Percentiles rank a stretch among this genome's conserved stretches.
Conservation (phyloP, 73 alveolate species). For the Tetrahymena elliotti region DNA sequence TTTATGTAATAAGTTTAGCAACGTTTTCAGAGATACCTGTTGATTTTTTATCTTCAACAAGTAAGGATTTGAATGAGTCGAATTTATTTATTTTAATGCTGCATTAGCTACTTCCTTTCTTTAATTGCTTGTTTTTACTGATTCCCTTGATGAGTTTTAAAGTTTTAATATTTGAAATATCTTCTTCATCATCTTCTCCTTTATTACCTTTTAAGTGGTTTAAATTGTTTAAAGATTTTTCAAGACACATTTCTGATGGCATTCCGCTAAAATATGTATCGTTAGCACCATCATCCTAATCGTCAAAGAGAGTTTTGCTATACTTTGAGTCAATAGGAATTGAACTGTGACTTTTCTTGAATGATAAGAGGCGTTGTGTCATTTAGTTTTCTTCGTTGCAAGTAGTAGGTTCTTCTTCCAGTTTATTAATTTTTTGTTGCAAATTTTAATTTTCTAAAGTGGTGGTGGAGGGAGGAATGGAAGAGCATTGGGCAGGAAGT, state of each 20-base stretch:
- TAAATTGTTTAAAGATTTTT: background rate
- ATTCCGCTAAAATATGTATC: background rate
- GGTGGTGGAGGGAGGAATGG: background rate
- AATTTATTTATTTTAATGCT: background rate
- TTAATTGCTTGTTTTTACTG: background rate
- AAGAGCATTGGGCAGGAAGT: background rate
- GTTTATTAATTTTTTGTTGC: background rate
- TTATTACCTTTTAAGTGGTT: background rate
- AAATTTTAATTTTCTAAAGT: background rate
- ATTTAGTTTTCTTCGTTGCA: background rate
- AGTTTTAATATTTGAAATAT: background rate
- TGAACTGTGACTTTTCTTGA: background rate
- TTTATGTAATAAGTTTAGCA: background rate
- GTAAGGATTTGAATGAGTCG: background rate
- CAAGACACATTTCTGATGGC: background rate
- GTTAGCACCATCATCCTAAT: background rate
- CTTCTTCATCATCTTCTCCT: background rate
- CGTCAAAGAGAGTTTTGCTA: background rate
- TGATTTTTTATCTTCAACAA: background rate
- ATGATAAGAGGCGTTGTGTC: background rate
- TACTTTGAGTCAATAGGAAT: background rate
- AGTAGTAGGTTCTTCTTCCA: background rate
- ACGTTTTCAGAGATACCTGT: background rate
- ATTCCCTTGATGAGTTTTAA: background rate
- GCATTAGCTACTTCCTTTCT: background rate